Conservation (phyloP, 2,329 filamentous ascomycete genomes). For the Xylariaceae sp. region DNA sequence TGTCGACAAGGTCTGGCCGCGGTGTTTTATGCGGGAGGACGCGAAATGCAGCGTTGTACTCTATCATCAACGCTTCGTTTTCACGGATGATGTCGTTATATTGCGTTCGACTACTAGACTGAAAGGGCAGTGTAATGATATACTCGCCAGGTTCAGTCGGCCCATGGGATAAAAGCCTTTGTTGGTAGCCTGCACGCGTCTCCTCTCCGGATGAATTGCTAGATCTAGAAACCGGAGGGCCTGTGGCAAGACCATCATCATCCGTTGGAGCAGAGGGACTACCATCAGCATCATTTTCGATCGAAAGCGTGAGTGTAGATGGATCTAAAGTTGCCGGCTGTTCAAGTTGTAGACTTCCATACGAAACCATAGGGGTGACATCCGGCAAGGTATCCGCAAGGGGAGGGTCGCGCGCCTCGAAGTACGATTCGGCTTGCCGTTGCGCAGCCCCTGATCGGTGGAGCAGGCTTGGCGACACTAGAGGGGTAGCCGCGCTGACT, state of each 20-base stretch:
- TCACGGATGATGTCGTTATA: constrained; percentile 47
- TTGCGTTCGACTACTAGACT: constrained; percentile 45
- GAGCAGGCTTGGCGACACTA: constrained; percentile 12
- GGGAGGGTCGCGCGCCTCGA: not conserved
- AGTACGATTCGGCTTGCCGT: constrained; percentile 6
- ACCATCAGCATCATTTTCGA: constrained; percentile 27
- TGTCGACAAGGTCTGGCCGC: constrained; percentile 35
- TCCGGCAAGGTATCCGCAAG: constrained; percentile 9
- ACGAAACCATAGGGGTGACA: constrained; percentile 12
- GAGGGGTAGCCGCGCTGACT: not conserved
- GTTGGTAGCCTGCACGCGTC: constrained; percentile 19
- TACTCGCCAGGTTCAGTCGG: constrained; percentile 38
- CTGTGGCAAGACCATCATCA: constrained; percentile 21
- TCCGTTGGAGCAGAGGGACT: constrained; percentile 28
- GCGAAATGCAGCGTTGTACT: constrained; percentile 41
- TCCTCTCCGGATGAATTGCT: constrained; percentile 17
- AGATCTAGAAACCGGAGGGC: constrained; percentile 9
- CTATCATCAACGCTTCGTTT: constrained; percentile 38
- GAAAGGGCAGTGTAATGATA: constrained; percentile 52
- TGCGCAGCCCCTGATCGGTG: constrained; percentile 12
- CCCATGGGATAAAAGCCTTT: constrained; percentile 24
- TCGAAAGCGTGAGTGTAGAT: constrained; percentile 29
- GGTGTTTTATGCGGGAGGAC: constrained; percentile 37
- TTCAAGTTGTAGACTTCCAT: constrained; percentile 21
- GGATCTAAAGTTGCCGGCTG: constrained; percentile 29